phyloP scores from a whole-genome alignment of 768 basidiomycete species.

The Cytidiella melzeri region DNA sequence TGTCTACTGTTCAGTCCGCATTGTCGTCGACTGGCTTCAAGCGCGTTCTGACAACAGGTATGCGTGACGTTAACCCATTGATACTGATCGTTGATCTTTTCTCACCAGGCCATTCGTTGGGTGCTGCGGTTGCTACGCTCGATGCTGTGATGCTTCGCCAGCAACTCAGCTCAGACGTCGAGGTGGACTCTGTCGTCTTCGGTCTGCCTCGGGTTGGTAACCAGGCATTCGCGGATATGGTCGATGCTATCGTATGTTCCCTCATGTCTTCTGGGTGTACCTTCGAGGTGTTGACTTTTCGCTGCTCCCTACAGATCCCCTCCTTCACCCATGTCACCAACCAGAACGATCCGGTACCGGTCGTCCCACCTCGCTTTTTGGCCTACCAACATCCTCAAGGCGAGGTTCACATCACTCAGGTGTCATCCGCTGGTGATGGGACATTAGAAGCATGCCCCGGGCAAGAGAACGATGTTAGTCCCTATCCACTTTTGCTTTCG shows the following conservation, averaged over 20 bases:
- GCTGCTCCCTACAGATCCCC: slow-evolving; percentile 11
- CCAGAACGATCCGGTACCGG: slow-evolving; percentile 35
- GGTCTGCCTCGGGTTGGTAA: slow-evolving; percentile 29
- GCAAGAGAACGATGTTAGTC: slow-evolving; percentile 23
- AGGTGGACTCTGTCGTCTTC: slow-evolving; percentile 22
- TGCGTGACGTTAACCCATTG: neutral
- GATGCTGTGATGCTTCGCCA: slow-evolving; percentile 26
- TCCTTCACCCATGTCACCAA: slow-evolving; percentile 51
- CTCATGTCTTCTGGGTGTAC: neutral
- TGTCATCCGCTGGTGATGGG: slow-evolving; percentile 12
- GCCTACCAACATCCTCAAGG: slow-evolving; percentile 40
- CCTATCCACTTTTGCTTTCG: neutral
- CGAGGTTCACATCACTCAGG: slow-evolving; percentile 29
- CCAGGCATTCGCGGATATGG: slow-evolving; percentile 25
- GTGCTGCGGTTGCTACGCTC: slow-evolving; percentile 27
- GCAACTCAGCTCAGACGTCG: slow-evolving; percentile 20
- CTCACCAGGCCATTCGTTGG: slow-evolving; percentile 24
- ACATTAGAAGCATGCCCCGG: slow-evolving; percentile 23
- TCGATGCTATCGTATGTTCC: slow-evolving; percentile 19
- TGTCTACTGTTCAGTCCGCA: slow-evolving; percentile 22
- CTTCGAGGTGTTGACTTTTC: neutral
- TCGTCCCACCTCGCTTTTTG: slow-evolving; percentile 28
- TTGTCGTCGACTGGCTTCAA: slow-evolving; percentile 21
- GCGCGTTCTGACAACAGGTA: slow-evolving; percentile 19
- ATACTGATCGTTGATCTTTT: neutral